These are phyloP conservation scores for Carex parvula DNA, from an alignment of 176 grass and related monocot species.

Conservation along the genomic window DNA sequence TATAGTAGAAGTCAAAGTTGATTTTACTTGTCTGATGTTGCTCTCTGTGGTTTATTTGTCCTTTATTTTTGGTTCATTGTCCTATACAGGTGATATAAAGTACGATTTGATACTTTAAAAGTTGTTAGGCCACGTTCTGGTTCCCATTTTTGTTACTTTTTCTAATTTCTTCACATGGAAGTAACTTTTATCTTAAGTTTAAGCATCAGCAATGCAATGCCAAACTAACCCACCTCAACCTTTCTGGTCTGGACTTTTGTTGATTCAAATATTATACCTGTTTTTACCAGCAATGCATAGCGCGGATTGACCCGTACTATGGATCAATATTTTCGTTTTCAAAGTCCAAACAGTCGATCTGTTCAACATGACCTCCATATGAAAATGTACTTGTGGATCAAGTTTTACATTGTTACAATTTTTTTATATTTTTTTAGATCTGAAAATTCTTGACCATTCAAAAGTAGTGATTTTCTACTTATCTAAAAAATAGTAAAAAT, in stretches of 20 bases:
- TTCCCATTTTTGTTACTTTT: not conserved
- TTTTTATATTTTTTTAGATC: too few relatives aligned
- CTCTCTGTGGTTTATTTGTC: not conserved
- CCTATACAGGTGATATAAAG: slow-evolving; percentile 16
- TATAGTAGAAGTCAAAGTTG: not conserved
- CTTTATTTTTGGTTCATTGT: not conserved
- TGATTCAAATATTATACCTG: not conserved
- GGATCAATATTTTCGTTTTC: too few relatives aligned
- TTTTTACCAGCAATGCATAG: not conserved
- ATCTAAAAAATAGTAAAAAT: too few relatives aligned
- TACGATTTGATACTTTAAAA: not conserved
- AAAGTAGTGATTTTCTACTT: too few relatives aligned
- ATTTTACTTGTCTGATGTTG: not conserved
- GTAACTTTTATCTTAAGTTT: not conserved
- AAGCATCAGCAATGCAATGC: not conserved
- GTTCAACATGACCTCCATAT: too few relatives aligned
- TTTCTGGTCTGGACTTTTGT: not conserved
- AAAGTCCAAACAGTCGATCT: too few relatives aligned
- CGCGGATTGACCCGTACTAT: too few relatives aligned
- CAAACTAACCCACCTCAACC: not conserved
- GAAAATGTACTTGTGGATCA: too few relatives aligned
- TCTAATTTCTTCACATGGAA: not conserved
- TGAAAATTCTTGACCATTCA: too few relatives aligned
- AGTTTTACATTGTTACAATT: too few relatives aligned
- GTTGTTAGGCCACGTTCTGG: not conserved